Evolutionary conservation across 2,329 filamentous ascomycete genomes (phyloP), one percentile per base, ranked within the genome.

Genomic region (Phaeophleospora eucalypticola): DNA sequence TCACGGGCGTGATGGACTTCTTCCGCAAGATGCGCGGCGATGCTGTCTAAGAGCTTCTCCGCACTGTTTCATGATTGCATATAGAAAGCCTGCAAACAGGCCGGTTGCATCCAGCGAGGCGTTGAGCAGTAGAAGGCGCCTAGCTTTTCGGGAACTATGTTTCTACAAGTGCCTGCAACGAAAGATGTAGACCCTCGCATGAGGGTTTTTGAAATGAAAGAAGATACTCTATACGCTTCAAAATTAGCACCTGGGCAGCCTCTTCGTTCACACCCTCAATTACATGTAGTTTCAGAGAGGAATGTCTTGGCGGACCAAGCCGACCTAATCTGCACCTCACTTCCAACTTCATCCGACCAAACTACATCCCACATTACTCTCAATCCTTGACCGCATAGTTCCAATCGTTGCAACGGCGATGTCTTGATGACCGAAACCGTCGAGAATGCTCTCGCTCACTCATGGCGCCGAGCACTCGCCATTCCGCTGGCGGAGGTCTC

Each of bases 1-100:
- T 86, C 73, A 90, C 86, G n/a, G 83, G 84, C 45, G 83, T 90
- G 48, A 89, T 89, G 82, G 90, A 96, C 68, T 95, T 94, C 69
- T 95, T 96, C 83, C 81, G 88, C 61, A 82, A 80, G 60, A 80
- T 82, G 68, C 74, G 79, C 50, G 73, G 65, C 9, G 72, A 73
- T 24, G 37, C 35, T 4, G 16, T 41, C 14, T 44, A 36, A 44
- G 12, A 29, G 24, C 6, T 29, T 29, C 7, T 12, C 24, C 12
- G 12, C 24, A 29, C 6, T 7, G 6, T 29, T 29, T 29, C 24
- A 29, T 12, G 24, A 6, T 6, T 12, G 24, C 12, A 6, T 29
- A 12, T 29, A 29, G 7, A 29, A 29, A 29, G 24, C 24, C 12
- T 6, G 24, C 24, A 7, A 29, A 12, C 6, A 7, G 24, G 21